Conservation (phyloP, 192 early-diverging fungal genomes). For the Backusella australiensis region DNA sequence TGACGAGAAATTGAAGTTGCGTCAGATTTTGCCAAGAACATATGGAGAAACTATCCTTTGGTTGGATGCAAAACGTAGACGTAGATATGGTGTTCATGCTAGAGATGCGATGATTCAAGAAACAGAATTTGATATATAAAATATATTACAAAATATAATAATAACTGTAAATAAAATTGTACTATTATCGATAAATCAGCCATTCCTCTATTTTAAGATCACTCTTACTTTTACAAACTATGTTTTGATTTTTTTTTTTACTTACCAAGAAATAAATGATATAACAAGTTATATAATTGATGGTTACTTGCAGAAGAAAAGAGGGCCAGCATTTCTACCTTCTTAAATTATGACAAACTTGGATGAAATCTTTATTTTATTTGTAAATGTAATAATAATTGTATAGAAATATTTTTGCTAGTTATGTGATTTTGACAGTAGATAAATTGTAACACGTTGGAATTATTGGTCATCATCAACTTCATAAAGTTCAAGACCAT, state of each 20-base stretch:
- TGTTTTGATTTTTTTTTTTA: background rate
- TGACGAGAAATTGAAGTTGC: conserved; percentile 35
- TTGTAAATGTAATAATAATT: background rate
- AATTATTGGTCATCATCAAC: background rate
- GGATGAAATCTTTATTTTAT: background rate
- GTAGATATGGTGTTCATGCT: conserved; percentile 18
- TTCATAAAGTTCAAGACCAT: conserved; percentile 20
- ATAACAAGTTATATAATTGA: no score
- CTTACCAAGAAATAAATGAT: background rate
- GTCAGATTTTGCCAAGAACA: conserved; percentile 69
- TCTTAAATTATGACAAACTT: background rate
- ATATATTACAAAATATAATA: background rate
- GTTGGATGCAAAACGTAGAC: conserved; percentile 69
- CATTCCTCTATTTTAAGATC: background rate
- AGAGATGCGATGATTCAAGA: background rate
- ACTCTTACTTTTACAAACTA: background rate
- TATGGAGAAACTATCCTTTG: conserved; percentile 86
- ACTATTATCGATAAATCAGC: background rate
- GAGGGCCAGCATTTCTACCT: no score
- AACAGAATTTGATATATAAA: background rate
- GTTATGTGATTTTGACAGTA: background rate
- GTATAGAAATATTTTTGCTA: background rate
- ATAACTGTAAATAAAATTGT: background rate
- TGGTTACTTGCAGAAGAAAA: no score
- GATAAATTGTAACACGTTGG: background rate